Conservation (phyloP, 257 asterid genomes). For the Penstemon davidsonii region DNA sequence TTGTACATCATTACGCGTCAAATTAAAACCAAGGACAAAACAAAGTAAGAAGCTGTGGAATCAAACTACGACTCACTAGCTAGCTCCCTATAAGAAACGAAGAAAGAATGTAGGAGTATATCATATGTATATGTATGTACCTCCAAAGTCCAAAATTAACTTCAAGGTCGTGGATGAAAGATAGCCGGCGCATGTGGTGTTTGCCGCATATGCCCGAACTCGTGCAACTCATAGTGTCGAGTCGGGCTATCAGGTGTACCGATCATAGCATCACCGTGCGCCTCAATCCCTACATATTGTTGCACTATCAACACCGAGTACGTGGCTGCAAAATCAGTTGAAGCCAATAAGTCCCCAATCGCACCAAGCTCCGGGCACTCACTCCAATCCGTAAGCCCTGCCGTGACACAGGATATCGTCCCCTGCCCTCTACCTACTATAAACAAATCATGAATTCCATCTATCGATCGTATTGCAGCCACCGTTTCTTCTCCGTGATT, state of each 20-base stretch:
- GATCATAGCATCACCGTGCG: conserved; percentile 38
- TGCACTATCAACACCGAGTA: conserved; percentile 86
- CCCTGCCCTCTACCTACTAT: conserved; percentile 90
- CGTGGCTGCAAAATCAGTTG: conserved; percentile 77
- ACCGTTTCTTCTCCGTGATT: conserved; percentile 89
- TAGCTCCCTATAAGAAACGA: no score
- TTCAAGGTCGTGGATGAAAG: conserved; percentile 56
- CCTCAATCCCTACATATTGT: conserved; percentile 66
- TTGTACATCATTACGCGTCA: no score
- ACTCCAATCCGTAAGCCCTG: conserved; percentile 95
- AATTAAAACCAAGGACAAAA: no score
- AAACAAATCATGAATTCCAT: conserved; percentile 59
- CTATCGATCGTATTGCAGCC: conserved; percentile 64
- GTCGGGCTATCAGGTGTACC: conserved; percentile 54
- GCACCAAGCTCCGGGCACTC: conserved; percentile 97
- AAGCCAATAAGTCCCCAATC: conserved; percentile 83
- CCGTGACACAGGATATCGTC: conserved; percentile 55
- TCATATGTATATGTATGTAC: background rate
- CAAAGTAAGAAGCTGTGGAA: no score
- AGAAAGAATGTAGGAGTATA: no score
- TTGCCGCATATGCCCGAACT: conserved; percentile 27
- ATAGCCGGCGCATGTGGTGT: conserved; percentile 29
- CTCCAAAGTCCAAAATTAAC: no score
- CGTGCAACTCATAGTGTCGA: conserved; percentile 33
- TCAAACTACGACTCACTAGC: no score